Evolutionary conservation across 768 basidiomycete species (phyloP).

Genomic region (Sporobolomyces phaffii): DNA sequence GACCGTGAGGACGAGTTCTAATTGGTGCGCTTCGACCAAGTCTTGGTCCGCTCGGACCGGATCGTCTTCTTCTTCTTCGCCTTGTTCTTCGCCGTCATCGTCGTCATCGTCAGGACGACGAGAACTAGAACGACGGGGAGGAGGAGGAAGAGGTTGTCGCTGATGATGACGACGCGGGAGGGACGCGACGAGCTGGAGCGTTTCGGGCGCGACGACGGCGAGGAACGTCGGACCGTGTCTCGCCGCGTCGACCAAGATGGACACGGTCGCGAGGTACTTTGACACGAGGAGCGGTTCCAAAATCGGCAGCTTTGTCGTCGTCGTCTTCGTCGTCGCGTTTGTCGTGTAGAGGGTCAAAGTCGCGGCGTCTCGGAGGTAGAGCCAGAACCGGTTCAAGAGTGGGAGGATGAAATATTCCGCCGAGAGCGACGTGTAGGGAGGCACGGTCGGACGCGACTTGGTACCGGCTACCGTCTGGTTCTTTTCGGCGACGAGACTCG

Average conservation of each 20-base stretch:
- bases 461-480: too few relatives aligned
- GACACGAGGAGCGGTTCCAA: constrained; percentile 70
- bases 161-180: constrained; percentile 52
- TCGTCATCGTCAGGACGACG: too few relatives aligned
- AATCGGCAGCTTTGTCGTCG: too few relatives aligned
- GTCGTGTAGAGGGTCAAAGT: constrained; percentile 58
- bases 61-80: background rate
- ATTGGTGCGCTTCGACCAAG: constrained; percentile 63
- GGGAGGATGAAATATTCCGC: constrained; percentile 85
- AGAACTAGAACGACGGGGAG: background rate
- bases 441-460: too few relatives aligned
- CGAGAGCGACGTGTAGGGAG: constrained; percentile 58
- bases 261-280: constrained; percentile 67
- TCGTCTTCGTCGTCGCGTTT: too few relatives aligned
- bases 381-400: constrained; percentile 88
- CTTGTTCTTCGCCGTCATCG: too few relatives aligned
- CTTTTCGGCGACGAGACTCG: background rate
- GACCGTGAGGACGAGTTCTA: constrained; percentile 71
- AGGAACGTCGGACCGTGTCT: constrained; percentile 76
- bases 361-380: constrained; percentile 76
- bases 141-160: background rate
- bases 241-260: constrained; percentile 73
- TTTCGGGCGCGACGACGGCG: constrained; percentile 69
- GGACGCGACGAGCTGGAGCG: constrained; percentile 74
- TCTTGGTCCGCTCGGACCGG: constrained; percentile 49